A percentile compares a stretch with the other conserved stretches of the same genome.
phyloP scores from a whole-genome alignment of 2,329 filamentous ascomycete genomes.

The Niveomyces coronatus region DNA sequence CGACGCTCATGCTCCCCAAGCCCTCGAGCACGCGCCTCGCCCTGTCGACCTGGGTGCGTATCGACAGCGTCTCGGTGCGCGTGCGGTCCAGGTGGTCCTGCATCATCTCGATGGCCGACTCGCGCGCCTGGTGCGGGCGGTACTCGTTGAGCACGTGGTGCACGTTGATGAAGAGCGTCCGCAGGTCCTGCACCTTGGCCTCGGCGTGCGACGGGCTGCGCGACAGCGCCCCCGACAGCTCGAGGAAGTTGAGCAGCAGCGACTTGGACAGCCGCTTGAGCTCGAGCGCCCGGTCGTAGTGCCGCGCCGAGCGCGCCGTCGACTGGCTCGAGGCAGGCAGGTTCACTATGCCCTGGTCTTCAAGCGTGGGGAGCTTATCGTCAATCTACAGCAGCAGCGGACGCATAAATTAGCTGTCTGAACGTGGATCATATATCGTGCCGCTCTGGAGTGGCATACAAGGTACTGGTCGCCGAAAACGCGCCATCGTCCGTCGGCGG shows the following conservation, averaged over 20 bases:
- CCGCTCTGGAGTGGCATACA: conserved; percentile 20
- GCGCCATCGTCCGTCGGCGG: conserved; percentile 58
- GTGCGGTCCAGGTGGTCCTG: conserved; percentile 69
- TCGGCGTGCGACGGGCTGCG: conserved; percentile 37
- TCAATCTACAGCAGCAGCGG: conserved; percentile 31
- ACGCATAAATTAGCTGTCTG: neutral
- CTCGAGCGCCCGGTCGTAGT: conserved; percentile 54
- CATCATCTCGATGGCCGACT: conserved; percentile 80
- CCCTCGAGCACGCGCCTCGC: conserved; percentile 64
- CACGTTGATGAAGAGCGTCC: conserved; percentile 79
- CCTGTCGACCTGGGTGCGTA: conserved; percentile 57
- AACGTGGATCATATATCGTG: neutral
- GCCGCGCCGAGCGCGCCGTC: conserved; percentile 39
- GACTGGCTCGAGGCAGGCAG: conserved; percentile 36
- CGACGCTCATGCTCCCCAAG: conserved; percentile 42
- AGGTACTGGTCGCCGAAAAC: conserved; percentile 62
- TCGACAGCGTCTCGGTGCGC: conserved; percentile 60
- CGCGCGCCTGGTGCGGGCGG: conserved; percentile 81
- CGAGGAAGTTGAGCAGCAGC: conserved; percentile 78
- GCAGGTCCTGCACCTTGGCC: conserved; percentile 66
- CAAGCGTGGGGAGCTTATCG: conserved; percentile 55
- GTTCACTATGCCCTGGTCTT: conserved; percentile 60
- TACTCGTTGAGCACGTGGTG: conserved; percentile 93
- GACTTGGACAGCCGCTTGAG: conserved; percentile 75
- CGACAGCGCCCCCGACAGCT: conserved; percentile 52